Conservation (phyloP, 768 basidiomycete genomes). For the Termitomyces eurrhizus region DNA sequence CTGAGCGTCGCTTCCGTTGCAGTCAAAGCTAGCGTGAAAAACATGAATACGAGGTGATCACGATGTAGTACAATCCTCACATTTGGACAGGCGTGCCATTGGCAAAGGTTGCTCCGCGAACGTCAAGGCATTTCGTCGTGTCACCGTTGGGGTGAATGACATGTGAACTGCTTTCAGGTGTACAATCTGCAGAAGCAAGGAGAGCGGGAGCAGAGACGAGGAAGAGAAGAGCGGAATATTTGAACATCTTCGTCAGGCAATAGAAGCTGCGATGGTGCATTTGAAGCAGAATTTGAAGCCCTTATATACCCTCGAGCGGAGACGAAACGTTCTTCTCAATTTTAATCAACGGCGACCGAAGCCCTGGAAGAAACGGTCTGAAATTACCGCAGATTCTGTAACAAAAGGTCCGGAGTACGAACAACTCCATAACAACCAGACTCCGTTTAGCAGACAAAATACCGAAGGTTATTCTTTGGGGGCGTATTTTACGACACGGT, state of each 20-base stretch:
- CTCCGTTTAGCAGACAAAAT: neutral
- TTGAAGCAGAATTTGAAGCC: neutral
- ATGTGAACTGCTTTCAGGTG: neutral
- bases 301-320: neutral
- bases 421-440: too few species aligned
- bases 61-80: constrained; percentile 13
- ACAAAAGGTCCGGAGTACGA: neutral
- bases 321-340: too few species aligned
- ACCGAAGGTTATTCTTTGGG: neutral
- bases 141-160: constrained; percentile 25
- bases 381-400: neutral
- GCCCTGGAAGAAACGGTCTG: neutral
- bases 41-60: neutral
- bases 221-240: neutral
- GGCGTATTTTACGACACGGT: neutral
- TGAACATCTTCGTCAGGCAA: neutral
- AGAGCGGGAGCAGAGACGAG: constrained; percentile 5
- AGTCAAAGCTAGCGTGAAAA: constrained; percentile 25
- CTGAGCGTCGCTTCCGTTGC: constrained; percentile 27
- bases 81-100: constrained; percentile 33
- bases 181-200: constrained; percentile 10
- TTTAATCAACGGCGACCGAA: neutral
- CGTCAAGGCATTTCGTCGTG: constrained; percentile 28
- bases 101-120: constrained; percentile 24
- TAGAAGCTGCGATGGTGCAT: neutral